phyloP scores from a whole-genome alignment of 768 basidiomycete genomes.

The Brasilioporus rufonigricans region DNA sequence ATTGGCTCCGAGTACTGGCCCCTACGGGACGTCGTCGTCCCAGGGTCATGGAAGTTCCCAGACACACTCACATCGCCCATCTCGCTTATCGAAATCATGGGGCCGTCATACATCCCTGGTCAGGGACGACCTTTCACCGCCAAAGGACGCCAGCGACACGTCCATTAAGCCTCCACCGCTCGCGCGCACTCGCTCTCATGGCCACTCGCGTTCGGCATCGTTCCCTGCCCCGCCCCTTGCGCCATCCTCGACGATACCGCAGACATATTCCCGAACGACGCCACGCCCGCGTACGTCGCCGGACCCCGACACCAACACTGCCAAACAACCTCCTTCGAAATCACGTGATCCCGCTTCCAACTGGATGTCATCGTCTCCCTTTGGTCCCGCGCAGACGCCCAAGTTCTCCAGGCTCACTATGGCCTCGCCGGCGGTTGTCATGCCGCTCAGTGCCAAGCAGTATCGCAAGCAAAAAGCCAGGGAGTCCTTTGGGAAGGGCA shows the following conservation, averaged over 20 bases:
- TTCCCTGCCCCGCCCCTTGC: background rate
- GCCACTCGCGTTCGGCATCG: slow-evolving; percentile 20
- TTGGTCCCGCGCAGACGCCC: slow-evolving; percentile 28
- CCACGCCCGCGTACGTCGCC: slow-evolving; percentile 5
- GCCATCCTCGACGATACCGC: slow-evolving; percentile 13
- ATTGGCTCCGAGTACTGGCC: slow-evolving; percentile 4
- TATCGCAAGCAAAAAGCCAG: slow-evolving; percentile 23
- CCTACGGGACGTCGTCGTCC: slow-evolving; percentile 18
- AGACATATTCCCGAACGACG: slow-evolving; percentile 15
- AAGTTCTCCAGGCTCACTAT: slow-evolving; percentile 32
- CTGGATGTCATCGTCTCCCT: slow-evolving; percentile 30
- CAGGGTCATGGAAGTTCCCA: slow-evolving; percentile 12
- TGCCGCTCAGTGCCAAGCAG: slow-evolving; percentile 31
- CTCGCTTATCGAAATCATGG: slow-evolving; percentile 13
- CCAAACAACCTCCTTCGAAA: slow-evolving; percentile 18
- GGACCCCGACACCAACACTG: background rate
- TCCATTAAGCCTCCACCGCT: slow-evolving; percentile 18
- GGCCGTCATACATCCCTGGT: slow-evolving; percentile 9
- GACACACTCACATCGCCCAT: background rate
- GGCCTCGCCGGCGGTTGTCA: slow-evolving; percentile 28
- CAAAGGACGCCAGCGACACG: slow-evolving; percentile 1
- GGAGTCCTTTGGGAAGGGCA: slow-evolving; percentile 4
- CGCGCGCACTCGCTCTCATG: slow-evolving; percentile 19
- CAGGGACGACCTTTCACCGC: background rate
- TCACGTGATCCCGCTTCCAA: slow-evolving; percentile 28